Conservation (phyloP, 1,139 yeast species). For the Saccharomyces hybrid region DNA sequence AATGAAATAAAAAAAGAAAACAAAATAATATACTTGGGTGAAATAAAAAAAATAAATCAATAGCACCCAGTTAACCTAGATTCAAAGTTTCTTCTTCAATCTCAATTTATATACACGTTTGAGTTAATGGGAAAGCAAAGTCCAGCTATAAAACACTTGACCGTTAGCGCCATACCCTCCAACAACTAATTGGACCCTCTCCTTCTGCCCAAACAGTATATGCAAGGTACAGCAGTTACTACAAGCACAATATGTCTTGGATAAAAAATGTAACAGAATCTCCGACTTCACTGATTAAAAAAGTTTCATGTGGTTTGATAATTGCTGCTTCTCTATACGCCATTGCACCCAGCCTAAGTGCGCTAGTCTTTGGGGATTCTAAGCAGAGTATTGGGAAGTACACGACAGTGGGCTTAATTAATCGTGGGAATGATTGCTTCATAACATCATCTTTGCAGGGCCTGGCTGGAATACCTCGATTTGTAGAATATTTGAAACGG, state of each 20-base stretch:
- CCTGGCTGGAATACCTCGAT: slow-evolving; percentile 57
- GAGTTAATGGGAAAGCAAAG: not conserved
- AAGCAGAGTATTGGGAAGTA: slow-evolving; percentile 54
- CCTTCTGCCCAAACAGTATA: not conserved
- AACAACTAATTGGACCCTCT: not conserved
- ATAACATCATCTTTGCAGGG: slow-evolving; percentile 92
- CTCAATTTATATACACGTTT: not conserved
- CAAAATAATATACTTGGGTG: not conserved
- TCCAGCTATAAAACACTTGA: not conserved
- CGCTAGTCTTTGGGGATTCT: not conserved
- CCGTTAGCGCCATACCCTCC: not conserved
- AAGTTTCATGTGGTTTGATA: slow-evolving; percentile 2
- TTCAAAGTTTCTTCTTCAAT: not conserved
- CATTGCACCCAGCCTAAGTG: slow-evolving; percentile 7
- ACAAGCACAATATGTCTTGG: not conserved
- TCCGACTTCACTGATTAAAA: not conserved
- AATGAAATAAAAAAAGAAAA: too few species aligned
- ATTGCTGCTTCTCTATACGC: slow-evolving; percentile 7
- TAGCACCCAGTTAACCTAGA: not conserved
- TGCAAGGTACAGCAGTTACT: not conserved
- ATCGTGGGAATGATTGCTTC: slow-evolving; percentile 82
- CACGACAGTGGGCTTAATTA: slow-evolving; percentile 69
- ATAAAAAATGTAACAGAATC: not conserved
- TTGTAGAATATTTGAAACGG: slow-evolving; percentile 55
- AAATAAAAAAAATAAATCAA: too few species aligned